Evolutionary conservation across 2,329 filamentous ascomycete genomes (phyloP), one percentile per base, ranked within the genome.

Genomic region (Diplodia sapinea): DNA sequence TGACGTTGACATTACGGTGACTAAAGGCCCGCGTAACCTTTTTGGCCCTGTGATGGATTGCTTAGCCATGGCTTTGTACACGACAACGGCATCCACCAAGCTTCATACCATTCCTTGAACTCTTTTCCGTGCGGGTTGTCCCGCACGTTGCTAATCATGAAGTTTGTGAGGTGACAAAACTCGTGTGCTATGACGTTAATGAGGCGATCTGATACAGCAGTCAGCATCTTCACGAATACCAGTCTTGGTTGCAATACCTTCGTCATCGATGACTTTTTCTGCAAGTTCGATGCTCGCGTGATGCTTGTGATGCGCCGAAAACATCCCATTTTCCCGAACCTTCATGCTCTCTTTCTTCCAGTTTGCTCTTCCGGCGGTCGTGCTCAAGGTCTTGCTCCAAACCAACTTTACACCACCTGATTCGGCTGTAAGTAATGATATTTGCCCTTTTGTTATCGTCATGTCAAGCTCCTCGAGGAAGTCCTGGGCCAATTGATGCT

Each of bases 121-220:
- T 92, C 90, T 13, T 86, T 85, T 26, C 94, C 94, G 76, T 97
- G 94, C 0, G 93, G 92, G 69, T 91, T 89, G 67, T 88, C 89
- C 52, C 87, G 89, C 43, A 94, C 82, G 43, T 89, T 88, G 59
- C 86, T 89, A 70, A 98, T 83, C 88, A 98, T 96, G 78, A 94
- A 97, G 73, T 93, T 96, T 52, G 92, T 90, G 1, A 98, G 82
- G 75, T 99, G 95, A 78, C 95, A 98, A 81, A 95, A 98, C 74
- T 99, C 95, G 77, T 99, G 95, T 0, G 94, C 93, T n/a, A 98
- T 81, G 0, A 95, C 93, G 77, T 97, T 97, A 70, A 95, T 85
- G 1, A 98, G 85, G 3, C 92, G 88, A 68, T 90, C 79, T 71
- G 70, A 13, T 7, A n/a, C 2, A 51, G 13, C 11, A 29, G 49